Percentiles rank a stretch among this genome's conserved stretches.
These are phyloP conservation scores for Fusarium sp. DNA, from an alignment of 2,329 filamentous ascomycete species.

Conservation along the genomic window DNA sequence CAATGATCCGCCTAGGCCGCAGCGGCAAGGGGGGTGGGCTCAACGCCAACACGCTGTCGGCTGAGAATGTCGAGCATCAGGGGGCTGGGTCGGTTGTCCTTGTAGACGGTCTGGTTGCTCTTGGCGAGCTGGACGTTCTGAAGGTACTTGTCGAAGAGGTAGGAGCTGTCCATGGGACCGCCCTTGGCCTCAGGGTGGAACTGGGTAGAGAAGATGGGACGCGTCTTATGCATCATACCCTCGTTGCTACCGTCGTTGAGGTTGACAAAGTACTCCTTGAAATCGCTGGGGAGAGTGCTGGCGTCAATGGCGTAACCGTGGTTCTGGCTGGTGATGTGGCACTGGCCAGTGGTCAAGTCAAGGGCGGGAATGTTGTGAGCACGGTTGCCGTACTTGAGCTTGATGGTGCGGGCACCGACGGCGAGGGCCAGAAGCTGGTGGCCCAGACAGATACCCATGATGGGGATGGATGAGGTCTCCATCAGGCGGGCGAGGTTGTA, in stretches of 20 bases:
- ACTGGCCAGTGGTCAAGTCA: slow-evolving; percentile 94
- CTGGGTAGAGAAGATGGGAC: slow-evolving; percentile 97
- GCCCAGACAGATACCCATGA: slow-evolving; percentile 98
- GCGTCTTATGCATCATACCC: slow-evolving; percentile 94
- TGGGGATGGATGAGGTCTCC: slow-evolving; percentile 88
- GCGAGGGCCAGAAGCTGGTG: slow-evolving; percentile 96
- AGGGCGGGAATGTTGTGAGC: slow-evolving; percentile 98
- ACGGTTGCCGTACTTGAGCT: slow-evolving; percentile 99
- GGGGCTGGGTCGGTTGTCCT: slow-evolving; percentile 88
- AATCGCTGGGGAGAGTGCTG: slow-evolving; percentile 83
- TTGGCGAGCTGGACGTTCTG: slow-evolving; percentile 92
- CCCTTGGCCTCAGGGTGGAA: slow-evolving; percentile 99
- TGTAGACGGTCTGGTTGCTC: slow-evolving; percentile 80
- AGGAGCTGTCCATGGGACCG: slow-evolving; percentile 93
- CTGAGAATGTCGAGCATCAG: slow-evolving; percentile 90
- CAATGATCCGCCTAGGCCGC: slow-evolving; percentile 51
- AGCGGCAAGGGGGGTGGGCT: slow-evolving; percentile 69
- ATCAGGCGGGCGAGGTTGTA: slow-evolving; percentile 93
- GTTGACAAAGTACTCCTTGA: slow-evolving; percentile 99
- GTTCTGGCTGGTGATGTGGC: slow-evolving; percentile 99
- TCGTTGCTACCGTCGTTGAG: slow-evolving; percentile 98
- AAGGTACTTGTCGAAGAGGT: slow-evolving; percentile 96
- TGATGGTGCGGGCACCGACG: slow-evolving; percentile 88
- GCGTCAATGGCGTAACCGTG: slow-evolving; percentile 97
- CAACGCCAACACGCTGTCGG: slow-evolving; percentile 94